Base-by-base conservation (phyloP, 352 stramenopile genomes). In the Phytophthora colocasiae region DNA sequence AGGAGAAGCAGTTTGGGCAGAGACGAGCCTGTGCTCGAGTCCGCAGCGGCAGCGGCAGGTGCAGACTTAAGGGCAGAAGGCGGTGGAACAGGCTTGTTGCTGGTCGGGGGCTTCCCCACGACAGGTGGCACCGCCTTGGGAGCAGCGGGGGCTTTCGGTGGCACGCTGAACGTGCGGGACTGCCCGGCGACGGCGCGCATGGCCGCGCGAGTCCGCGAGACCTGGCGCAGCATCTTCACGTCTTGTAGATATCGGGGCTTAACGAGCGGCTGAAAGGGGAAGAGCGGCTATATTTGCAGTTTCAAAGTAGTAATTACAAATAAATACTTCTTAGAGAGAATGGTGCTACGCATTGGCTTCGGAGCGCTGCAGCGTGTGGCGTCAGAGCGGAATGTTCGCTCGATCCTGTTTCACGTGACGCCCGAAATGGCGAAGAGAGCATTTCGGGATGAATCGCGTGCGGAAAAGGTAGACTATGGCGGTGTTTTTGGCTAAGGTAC, bases 1-100 rank as follows among this genome's bases (percentile, higher is more conserved):
- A 90, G 45, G 14, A 90, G 64, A 32, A 92, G 73, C 24, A 86
- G 53, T 66, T 83, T 84, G 31, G 73, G 53, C 38, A 87, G 46
- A 38, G 80, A 67, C 46, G 75, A 83, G 39, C 81, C 73, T 0
- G 71, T 77, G 22, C 67, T 78, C 38, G 74, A 73, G 66, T 77
- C 71, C 39, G 40, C 46, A 11, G 75, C 73, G 2, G 46, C 41
- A 17, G 76, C 63, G 0, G 66, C 44, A n/a, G 58, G 40, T 38
- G 66, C 15, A 36, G 31, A 36, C 31, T 36, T 36, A 8, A 8
- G 31, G 31, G 31, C 9, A 36, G 31, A 36, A 36, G 31, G 9
- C 26, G 57, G 39, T 24, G 63, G 29, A 9, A 53, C 19, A 3
- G 48, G 44, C 9, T 61, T 66, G 22, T n/a, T 51, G 31, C 19